Percentiles rank a stretch among this genome's conserved stretches.
These are phyloP conservation scores for Polytrichum formosum DNA, from an alignment of 225 moss, liverwort and hornwort genomes.

Conservation along the genomic window DNA sequence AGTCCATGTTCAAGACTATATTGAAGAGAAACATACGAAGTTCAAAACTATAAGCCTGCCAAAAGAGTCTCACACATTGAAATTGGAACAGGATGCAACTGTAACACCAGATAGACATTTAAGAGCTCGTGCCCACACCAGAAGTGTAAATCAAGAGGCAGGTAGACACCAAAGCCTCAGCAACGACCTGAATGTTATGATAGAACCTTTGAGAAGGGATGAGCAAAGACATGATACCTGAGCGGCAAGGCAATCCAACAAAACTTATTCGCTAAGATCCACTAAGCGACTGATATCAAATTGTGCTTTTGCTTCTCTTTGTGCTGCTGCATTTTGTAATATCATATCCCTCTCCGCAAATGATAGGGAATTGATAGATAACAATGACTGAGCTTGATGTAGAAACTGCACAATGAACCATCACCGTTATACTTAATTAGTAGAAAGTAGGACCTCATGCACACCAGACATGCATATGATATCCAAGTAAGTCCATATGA, in stretches of 20 bases:
- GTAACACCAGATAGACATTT: no score
- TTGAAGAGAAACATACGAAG: no score
- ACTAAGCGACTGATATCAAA: constrained; percentile 89
- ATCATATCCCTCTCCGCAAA: constrained; percentile 96
- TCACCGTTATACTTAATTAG: neutral
- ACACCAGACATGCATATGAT: neutral
- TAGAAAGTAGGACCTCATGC: neutral
- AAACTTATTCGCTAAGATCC: constrained; percentile 78
- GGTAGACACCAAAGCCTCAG: no score
- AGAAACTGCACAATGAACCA: constrained; percentile 61
- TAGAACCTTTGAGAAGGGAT: no score
- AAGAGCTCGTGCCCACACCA: no score
- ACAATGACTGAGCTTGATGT: constrained; percentile 82
- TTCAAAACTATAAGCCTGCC: no score
- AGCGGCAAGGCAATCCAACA: constrained; percentile 76
- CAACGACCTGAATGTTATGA: no score
- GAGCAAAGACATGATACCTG: constrained; percentile 46
- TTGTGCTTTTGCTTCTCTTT: constrained; percentile 88
- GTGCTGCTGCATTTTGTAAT: constrained; percentile 85
- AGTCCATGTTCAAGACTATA: no score
- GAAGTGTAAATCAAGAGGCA: no score
- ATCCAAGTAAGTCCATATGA: no score
- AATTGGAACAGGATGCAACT: no score
- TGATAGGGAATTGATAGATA: constrained; percentile 84
- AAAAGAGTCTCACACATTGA: no score